Evolutionary conservation across 2,329 filamentous ascomycete genomes (phyloP), one percentile per base, ranked within the genome.

Genomic region (Arthrinium phaeospermum): DNA sequence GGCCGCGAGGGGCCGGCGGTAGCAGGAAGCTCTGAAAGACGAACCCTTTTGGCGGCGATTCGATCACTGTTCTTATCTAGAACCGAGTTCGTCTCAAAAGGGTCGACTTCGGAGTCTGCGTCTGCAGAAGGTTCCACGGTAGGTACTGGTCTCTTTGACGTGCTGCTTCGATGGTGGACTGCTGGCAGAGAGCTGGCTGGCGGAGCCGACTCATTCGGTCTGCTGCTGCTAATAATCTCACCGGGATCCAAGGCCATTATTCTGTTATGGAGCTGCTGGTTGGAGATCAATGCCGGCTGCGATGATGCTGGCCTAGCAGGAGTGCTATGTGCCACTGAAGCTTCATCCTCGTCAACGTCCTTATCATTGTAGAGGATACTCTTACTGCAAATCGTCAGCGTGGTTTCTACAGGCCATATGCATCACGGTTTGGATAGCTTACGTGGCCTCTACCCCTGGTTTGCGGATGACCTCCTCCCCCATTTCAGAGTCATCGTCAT

Each of bases 321-420:
- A n/a, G 57, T 41, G 1, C 57, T 19, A n/a, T 64, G 57, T 41
- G 19, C 7, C 30, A 68, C 41, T 19, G 41, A 37, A 68, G 14
- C 14, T 19, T 46, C 45, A 74, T 7, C 70, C 6, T 71, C 53
- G 53, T 72, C 46, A 22, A 49, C 30, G 76, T 76, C 67, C n/a
- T 71, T 70, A 12, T 70, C 49, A 57, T 72, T 74, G 69, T 76
- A 71, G 49, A 80, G 76, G 45, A 78, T 77, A 71, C 72, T 79
- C 64, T 70, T 75, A 51, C 79, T 80, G 57, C 14, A n/a, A 67
- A 51, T 10, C 68, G 73, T 80, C 70, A 79, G 76, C 67, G 73
- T n/a, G 7, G 12, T n/a, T 4, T 24, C 10, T 41, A 68, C 22
- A 13, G 30, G 13, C 51, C 41, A 45, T 22, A 6, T 27, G 22